Conservation (phyloP, 306 rosid species). For the Arachis hypogaea region DNA sequence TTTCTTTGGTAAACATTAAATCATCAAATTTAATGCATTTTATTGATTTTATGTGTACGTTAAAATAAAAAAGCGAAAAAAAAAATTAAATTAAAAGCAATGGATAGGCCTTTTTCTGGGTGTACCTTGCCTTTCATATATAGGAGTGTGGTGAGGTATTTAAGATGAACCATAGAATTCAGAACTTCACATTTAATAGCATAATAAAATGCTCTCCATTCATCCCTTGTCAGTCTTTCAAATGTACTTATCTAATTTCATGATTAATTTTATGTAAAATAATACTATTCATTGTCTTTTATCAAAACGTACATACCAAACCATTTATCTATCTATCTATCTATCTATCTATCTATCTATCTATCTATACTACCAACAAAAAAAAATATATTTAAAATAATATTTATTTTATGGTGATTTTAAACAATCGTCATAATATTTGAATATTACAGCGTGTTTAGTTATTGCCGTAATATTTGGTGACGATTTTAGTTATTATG, state of each 20-base stretch:
- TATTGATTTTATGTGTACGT: constrained; percentile 21
- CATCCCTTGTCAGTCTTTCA: neutral
- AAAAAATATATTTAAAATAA: too few species aligned
- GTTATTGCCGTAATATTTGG: too few species aligned
- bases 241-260: neutral
- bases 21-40: constrained; percentile 47
- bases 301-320: neutral
- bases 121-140: constrained; percentile 35
- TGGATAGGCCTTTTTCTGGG: constrained; percentile 36
- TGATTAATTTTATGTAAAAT: too few species aligned
- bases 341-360: too few species aligned
- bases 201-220: constrained; percentile 22
- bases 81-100: neutral
- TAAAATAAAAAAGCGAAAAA: neutral
- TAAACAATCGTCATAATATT: too few species aligned
- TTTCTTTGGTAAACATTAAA: constrained; percentile 51
- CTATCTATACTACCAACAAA: too few species aligned
- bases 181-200: constrained; percentile 32
- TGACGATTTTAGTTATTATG: too few species aligned
- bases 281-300: too few species aligned
- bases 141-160: constrained; percentile 42
- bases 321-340: too few species aligned
- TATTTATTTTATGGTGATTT: too few species aligned
- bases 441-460: too few species aligned
- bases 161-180: constrained; percentile 47